phyloP scores from a whole-genome alignment of 306 rosid genomes.

The Prunus mira region DNA sequence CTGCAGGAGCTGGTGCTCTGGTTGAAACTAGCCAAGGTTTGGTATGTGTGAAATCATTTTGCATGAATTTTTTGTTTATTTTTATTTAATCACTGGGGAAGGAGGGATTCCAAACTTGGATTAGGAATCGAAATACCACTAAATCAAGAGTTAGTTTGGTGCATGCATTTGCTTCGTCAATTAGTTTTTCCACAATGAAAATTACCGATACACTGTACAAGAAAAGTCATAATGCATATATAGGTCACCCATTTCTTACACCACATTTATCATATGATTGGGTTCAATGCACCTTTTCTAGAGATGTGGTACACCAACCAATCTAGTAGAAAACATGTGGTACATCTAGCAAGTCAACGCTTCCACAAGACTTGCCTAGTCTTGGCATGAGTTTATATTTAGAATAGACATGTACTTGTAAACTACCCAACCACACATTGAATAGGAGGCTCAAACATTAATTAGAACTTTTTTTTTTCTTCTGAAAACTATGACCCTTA shows the following conservation, averaged over 20 bases:
- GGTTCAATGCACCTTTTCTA: too few relatives aligned
- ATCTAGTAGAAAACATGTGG: background rate
- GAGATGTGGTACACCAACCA: background rate
- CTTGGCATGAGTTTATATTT: too few relatives aligned
- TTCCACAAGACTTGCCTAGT: background rate
- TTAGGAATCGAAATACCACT: too few relatives aligned
- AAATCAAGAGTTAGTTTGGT: too few relatives aligned
- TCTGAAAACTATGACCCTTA: background rate
- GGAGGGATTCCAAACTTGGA: too few relatives aligned
- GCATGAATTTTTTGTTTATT: background rate
- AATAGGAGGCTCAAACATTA: background rate
- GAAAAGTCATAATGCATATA: background rate
- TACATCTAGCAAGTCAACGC: background rate
- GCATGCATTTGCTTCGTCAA: too few relatives aligned
- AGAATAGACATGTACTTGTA: background rate
- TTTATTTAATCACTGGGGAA: background rate
- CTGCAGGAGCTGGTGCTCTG: slow-evolving; percentile 41
- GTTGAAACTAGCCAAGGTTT: slow-evolving; percentile 6
- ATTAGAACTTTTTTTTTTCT: too few relatives aligned
- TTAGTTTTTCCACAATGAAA: background rate
- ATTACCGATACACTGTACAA: background rate
- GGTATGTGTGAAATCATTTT: slow-evolving; percentile 14
- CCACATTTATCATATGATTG: background rate
- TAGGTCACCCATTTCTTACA: background rate
- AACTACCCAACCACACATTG: background rate